Conservation (phyloP, 352 stramenopile genomes). For the Globisporangium spiculum region DNA sequence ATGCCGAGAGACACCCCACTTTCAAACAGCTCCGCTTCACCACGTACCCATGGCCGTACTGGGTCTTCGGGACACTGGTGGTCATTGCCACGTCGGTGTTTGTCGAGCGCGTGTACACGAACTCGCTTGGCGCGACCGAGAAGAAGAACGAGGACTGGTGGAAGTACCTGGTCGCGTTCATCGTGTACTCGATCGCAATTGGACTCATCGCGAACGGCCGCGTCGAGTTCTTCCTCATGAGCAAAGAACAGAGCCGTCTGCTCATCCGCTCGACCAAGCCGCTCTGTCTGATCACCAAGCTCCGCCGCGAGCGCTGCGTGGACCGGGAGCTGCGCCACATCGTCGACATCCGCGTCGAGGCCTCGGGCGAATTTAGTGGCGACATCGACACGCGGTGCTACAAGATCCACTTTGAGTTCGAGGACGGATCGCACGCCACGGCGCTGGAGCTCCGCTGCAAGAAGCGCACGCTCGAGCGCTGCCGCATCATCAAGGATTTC, state of each 20-base stretch:
- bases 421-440: conserved; percentile 48
- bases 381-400: conserved; percentile 68
- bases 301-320: conserved; percentile 36
- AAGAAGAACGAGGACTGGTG: conserved; percentile 37
- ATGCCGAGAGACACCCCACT: not conserved
- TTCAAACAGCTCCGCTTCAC: conserved; percentile 42
- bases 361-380: conserved; percentile 57
- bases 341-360: conserved; percentile 59
- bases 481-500: conserved; percentile 58
- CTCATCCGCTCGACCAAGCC: conserved; percentile 51
- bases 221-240: conserved; percentile 64
- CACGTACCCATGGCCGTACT: conserved; percentile 60
- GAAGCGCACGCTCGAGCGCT: conserved; percentile 50
- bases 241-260: conserved; percentile 36
- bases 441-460: conserved; percentile 60
- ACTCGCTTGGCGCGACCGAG: conserved; percentile 19
- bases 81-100: conserved; percentile 57
- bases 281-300: conserved; percentile 33
- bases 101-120: conserved; percentile 43
- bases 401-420: conserved; percentile 74
- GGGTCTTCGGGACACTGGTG: conserved; percentile 48
- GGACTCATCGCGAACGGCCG: conserved; percentile 46
- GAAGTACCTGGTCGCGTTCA: conserved; percentile 62
- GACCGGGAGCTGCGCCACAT: conserved; percentile 57
- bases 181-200: conserved; percentile 47